Conservation (phyloP, 495 filamentous ascomycete genomes). For the Penicillium goetzii region DNA sequence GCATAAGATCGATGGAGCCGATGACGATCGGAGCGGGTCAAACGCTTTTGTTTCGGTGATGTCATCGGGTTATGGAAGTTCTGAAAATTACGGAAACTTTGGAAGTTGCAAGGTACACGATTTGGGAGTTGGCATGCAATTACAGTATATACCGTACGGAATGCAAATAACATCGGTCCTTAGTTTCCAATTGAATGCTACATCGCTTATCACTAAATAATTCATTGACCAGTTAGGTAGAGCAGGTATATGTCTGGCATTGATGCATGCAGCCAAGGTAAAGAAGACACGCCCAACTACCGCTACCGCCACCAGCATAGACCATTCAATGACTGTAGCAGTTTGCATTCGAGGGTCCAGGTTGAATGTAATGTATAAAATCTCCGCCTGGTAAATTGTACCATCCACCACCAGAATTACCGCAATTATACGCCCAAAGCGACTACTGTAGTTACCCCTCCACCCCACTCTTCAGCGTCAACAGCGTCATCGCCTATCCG, state of each 20-base stretch:
- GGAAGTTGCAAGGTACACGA: not conserved
- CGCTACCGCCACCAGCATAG: not conserved
- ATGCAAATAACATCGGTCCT: not conserved
- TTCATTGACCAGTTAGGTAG: not conserved
- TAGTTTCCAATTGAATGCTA: not conserved
- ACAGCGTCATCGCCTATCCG: conserved; percentile 32
- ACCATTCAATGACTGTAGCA: not conserved
- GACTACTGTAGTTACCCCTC: conserved; percentile 13
- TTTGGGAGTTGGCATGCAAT: not conserved
- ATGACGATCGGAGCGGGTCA: conserved; percentile 46
- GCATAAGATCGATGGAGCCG: conserved; percentile 45
- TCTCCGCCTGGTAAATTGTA: not conserved
- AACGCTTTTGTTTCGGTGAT: conserved; percentile 43
- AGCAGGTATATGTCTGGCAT: not conserved
- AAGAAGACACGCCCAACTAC: not conserved
- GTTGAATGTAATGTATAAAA: not conserved
- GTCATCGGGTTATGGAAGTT: conserved; percentile 31
- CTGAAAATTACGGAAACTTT: conserved; percentile 25
- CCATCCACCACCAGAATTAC: not conserved
- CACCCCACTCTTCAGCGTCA: conserved; percentile 24
- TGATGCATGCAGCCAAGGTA: not conserved
- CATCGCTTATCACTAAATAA: not conserved
- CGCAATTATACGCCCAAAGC: not conserved
- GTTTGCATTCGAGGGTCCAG: not conserved
- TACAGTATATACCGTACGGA: not conserved